Evolutionary conservation across 129 eudicot genomes (phyloP), one percentile per base, ranked within the genome.

Genomic region (Dittrichia graveolens): DNA sequence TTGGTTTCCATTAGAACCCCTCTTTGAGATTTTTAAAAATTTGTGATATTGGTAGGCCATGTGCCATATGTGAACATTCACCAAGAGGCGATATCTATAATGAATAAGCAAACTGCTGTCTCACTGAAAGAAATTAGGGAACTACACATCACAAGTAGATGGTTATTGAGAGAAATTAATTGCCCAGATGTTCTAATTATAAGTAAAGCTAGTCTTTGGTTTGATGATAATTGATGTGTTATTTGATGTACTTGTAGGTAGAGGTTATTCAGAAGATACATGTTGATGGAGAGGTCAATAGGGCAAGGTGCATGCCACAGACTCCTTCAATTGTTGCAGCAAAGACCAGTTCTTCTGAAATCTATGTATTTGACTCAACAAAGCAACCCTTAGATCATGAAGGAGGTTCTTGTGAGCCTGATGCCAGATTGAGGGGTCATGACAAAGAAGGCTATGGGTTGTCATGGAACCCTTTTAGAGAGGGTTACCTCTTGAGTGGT

Each of bases 241-340:
- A 12, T 65, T 9, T 44, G 41, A 47, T 74, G 7, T 46, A 31
- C 11, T 40, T 75, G 52, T 58, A 94, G 98, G 91, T 94, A 31
- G 97, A 94, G 78, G 81, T 94, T 34, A 79, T 81, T 67, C 90
- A 90, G 61, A 84, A 80, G 80, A 84, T 94, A 58, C 79, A 82
- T 69, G 93, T 94, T 64, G 99, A 94, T 81, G 99, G 99, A 43
- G 99, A 94, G 81, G 97, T 94, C 85, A 94, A 94, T 48, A 79
- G 99, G 53, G 96, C 96, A 14, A 67, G 97, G 13, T 88, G 93
- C 69, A 94, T 94, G 97, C 82, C 75, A n/a, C 97, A 89, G 16
- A 81, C 76, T 37, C 85, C 85, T 7, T 86, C 87, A n/a, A 19
- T 92, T 19, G 71, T 89, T 73, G 99, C 99, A 2, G 97, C 99